These are phyloP conservation scores for Kodamaea nitidulidarum DNA, from an alignment of 805 yeast genomes.

Conservation along the genomic window DNA sequence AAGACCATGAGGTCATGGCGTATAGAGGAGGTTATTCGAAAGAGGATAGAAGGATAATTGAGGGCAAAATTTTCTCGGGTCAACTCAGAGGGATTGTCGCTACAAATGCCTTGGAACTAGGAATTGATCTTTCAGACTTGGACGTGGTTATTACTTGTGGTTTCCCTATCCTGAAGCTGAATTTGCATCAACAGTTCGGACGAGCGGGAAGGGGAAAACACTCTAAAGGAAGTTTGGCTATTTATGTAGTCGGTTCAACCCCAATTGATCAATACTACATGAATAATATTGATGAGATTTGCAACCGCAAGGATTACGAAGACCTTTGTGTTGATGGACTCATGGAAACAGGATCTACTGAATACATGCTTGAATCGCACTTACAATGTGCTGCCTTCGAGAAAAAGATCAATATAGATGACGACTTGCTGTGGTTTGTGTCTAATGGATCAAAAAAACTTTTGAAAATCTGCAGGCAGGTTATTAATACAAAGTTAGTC, in stretches of 20 bases:
- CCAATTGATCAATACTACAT: slow-evolving; percentile 87
- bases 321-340: slow-evolving; percentile 39
- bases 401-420: slow-evolving; percentile 52
- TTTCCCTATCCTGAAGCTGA: slow-evolving; percentile 82
- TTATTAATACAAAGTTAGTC: slow-evolving; percentile 25
- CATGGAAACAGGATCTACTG: slow-evolving; percentile 29
- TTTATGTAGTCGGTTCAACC: slow-evolving; percentile 75
- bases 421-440: slow-evolving; percentile 59
- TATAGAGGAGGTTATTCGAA: slow-evolving; percentile 95
- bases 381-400: slow-evolving; percentile 94
- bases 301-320: slow-evolving; percentile 37
- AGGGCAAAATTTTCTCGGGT: slow-evolving; percentile 86
- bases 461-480: neutral
- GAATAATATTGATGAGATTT: slow-evolving; percentile 58
- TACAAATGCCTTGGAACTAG: slow-evolving; percentile 92
- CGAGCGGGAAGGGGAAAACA: slow-evolving; percentile 85
- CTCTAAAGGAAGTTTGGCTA: slow-evolving; percentile 72
- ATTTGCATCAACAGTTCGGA: slow-evolving; percentile 93
- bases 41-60: slow-evolving; percentile 80
- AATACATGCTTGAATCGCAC: slow-evolving; percentile 67
- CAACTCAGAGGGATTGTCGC: slow-evolving; percentile 82
- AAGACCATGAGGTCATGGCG: slow-evolving; percentile 68
- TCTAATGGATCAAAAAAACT: slow-evolving; percentile 18
- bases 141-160: slow-evolving; percentile 93
- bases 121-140: slow-evolving; percentile 89